Base-by-base conservation (phyloP, 768 basidiomycete species). In the Agrocybe chaxingu region DNA sequence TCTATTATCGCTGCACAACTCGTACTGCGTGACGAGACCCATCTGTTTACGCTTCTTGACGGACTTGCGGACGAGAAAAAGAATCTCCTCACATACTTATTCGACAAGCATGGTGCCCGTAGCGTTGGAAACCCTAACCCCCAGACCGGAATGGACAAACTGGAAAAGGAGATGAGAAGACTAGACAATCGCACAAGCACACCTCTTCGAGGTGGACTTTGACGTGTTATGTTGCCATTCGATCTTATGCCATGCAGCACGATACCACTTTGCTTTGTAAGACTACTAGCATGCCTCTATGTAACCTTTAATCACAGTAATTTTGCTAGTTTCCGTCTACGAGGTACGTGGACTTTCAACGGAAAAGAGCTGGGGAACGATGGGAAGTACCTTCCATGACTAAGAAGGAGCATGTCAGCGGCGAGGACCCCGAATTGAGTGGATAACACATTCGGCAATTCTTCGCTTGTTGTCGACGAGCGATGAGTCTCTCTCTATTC, bases 11-110 rank as follows among this genome's bases (percentile, higher is more conserved):
- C 92, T 10, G 87, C 89, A 0, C 92, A 93, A 58, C 73, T 92
- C 31, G 84, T 92, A 48, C 70, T 94, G 36, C 80, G 82, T 19
- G 91, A 94, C 61, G 92, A 93, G 62, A 82, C 84, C 0, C 89
- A 91, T 56, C 72, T 94, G 1, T 94, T 94, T 58, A 73, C 81
- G 34, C 78, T 94, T 12, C 70, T 94, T 40, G 88, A 90, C 50
- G 88, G 87, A 4, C 74, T 94, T 37, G 82, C 89, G n/a, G 87
- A 91, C 53, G 89, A 90, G 59, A 91, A 93, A 76, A 92, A 92
- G 75, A 92, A 94, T 62, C 72, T 93, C 12, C 72, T 94, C 43
- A 91, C 92, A 1, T 94, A 94, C 57, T 73, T 92, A 50, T 94
- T 94, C 56, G 91, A 92, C 65, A 93, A 92, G 65, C 88, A 92